Evolutionary conservation across 352 stramenopile species (phyloP).

Genomic region (Globisporangium acanthophoron): DNA sequence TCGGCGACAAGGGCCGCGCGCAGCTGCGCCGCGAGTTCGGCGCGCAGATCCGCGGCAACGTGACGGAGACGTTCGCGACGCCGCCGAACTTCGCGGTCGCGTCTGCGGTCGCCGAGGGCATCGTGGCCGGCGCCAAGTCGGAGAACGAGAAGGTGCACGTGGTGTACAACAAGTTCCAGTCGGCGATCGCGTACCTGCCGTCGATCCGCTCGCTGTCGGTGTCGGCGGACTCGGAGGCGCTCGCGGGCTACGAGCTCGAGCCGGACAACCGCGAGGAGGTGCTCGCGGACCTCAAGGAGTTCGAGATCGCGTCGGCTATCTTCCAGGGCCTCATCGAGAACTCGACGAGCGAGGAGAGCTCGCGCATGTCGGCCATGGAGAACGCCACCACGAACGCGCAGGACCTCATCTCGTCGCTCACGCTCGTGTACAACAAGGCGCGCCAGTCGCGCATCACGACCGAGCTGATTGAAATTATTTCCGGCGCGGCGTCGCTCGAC

Average conservation of each 20-base stretch:
- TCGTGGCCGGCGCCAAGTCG: conserved; percentile 52
- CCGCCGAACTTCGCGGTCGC: conserved; percentile 92
- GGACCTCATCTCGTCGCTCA: conserved; percentile 95
- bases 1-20: conserved; percentile 96
- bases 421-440: conserved; percentile 90
- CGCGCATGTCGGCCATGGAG: conserved; percentile 99
- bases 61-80: conserved; percentile 76
- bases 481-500: conserved; percentile 95
- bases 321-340: conserved; percentile 98
- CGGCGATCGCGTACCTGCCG: conserved; percentile 94
- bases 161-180: conserved; percentile 97
- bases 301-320: conserved; percentile 80
- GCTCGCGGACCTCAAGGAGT: conserved; percentile 97
- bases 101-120: conserved; percentile 86
- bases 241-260: conserved; percentile 96
- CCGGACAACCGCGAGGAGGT: conserved; percentile 97
- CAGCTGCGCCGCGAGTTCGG: conserved; percentile 88
- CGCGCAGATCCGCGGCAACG: conserved; percentile 60
- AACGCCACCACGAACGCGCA: conserved; percentile 98
- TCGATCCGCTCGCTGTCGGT: conserved; percentile 80
- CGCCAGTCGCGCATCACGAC: conserved; percentile 95
- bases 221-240: conserved; percentile 52
- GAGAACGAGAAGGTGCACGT: conserved; percentile 95
- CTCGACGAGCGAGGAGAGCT: conserved; percentile 96
- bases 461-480: conserved; percentile 98